A percentile compares a stretch with the other conserved stretches of the same genome.
Evolutionary conservation across 2,329 filamentous ascomycete species (phyloP).

Genomic region (Verticillium tricorpus): DNA sequence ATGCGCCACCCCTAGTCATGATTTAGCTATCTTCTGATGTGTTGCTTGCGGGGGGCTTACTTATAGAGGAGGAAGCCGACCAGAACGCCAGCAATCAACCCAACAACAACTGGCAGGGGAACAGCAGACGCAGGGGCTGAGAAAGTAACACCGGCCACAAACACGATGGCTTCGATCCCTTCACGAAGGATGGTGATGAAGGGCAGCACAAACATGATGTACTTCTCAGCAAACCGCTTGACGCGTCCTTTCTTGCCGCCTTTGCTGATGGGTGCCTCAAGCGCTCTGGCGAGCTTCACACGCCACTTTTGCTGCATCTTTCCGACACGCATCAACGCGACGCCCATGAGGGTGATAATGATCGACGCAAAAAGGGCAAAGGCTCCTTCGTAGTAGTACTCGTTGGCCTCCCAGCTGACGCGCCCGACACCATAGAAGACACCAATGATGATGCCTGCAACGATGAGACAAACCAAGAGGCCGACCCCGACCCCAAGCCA

Average conservation of each 20-base stretch:
- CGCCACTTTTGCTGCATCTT: constrained; percentile 87
- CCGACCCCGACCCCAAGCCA: constrained; percentile 58
- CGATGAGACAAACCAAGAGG: constrained; percentile 54
- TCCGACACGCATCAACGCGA: constrained; percentile 72
- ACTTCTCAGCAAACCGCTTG: constrained; percentile 67
- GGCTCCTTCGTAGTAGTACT: constrained; percentile 77
- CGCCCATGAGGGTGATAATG: constrained; percentile 79
- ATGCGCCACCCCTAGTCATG: constrained; percentile 32
- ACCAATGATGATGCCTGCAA: constrained; percentile 63
- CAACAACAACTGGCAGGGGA: constrained; percentile 70
- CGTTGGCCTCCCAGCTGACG: constrained; percentile 62
- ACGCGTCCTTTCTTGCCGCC: constrained; percentile 41
- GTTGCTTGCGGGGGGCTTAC: constrained; percentile 39
- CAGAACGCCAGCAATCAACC: constrained; percentile 59
- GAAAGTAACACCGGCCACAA: constrained; percentile 79
- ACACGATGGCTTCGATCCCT: constrained; percentile 81
- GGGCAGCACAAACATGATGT: constrained; percentile 80
- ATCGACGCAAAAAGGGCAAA: constrained; percentile 71
- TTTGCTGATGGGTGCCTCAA: constrained; percentile 48
- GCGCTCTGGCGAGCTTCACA: constrained; percentile 69
- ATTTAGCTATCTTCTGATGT: too few species aligned
- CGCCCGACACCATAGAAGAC: constrained; percentile 64
- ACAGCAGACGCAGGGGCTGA: constrained; percentile 70
- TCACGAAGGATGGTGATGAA: constrained; percentile 86
- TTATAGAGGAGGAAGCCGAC: constrained; percentile 76